phyloP scores from a whole-genome alignment of 78 protist species.

The Acrasis kona region DNA sequence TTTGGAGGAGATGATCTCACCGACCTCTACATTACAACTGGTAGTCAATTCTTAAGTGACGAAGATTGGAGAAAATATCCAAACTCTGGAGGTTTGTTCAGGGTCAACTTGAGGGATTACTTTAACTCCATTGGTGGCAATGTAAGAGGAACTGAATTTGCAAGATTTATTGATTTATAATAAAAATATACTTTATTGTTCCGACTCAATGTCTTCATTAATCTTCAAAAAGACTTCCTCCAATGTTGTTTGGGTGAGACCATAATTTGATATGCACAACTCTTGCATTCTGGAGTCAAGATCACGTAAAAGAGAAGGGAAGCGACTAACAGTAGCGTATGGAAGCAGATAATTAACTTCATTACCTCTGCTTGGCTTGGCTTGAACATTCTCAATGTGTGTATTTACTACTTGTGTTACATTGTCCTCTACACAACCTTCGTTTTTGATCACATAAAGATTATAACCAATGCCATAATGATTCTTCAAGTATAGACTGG shows the following conservation, averaged over 20 bases:
- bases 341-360: conserved; percentile 3
- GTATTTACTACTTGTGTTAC: background rate
- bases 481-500: conserved; percentile 33
- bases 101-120: too few relatives aligned
- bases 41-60: too few relatives aligned
- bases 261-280: background rate
- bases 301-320: background rate
- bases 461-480: conserved; percentile 55
- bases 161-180: too few relatives aligned
- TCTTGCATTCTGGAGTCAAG: background rate
- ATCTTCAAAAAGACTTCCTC: conserved; percentile 31
- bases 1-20: too few relatives aligned
- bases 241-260: conserved; percentile 9
- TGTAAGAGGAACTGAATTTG: too few relatives aligned
- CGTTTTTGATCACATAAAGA: background rate
- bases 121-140: too few relatives aligned
- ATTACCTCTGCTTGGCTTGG: background rate
- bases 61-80: too few relatives aligned
- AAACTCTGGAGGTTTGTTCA: too few relatives aligned
- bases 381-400: background rate
- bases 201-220: too few relatives aligned
- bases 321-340: background rate
- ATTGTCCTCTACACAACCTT: background rate
- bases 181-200: too few relatives aligned
- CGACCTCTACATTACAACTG: too few relatives aligned